A percentile compares a stretch with the other conserved stretches of the same genome.
Evolutionary conservation across 2,329 filamentous ascomycete genomes (phyloP).

Genomic region (Diplodia corticola): DNA sequence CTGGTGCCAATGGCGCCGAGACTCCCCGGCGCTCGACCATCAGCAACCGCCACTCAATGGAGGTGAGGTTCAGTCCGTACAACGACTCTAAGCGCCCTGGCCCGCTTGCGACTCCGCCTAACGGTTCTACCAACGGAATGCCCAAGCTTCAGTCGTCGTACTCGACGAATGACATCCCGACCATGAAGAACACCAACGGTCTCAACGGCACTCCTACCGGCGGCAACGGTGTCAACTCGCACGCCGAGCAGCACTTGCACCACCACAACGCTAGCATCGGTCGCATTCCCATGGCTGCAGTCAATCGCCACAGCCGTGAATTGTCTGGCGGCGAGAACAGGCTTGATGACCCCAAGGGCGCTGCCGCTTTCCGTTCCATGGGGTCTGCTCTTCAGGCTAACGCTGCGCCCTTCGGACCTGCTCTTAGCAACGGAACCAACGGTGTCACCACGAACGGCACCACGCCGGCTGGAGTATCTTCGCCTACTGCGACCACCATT

Average conservation of each 20-base stretch:
- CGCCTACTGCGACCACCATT: constrained; percentile 11
- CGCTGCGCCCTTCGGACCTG: constrained; percentile 75
- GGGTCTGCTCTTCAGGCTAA: constrained; percentile 77
- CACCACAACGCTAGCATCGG: constrained; percentile 82
- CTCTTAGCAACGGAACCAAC: constrained; percentile 35
- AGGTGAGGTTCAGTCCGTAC: constrained; percentile 45
- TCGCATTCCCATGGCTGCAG: constrained; percentile 68
- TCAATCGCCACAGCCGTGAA: constrained; percentile 71
- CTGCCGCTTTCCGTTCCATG: constrained; percentile 57
- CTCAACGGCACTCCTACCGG: constrained; percentile 40
- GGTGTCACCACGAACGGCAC: not conserved
- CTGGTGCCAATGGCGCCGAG: constrained; percentile 33
- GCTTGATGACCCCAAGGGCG: constrained; percentile 41
- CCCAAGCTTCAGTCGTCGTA: constrained; percentile 84
- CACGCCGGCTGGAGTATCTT: not conserved
- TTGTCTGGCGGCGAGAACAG: constrained; percentile 53
- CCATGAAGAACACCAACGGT: constrained; percentile 69
- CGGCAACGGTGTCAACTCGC: constrained; percentile 45
- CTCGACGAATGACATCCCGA: constrained; percentile 86
- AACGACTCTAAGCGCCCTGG: constrained; percentile 48
- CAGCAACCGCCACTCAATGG: constrained; percentile 50
- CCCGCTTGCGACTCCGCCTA: constrained; percentile 60
- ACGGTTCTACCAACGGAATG: constrained; percentile 56
- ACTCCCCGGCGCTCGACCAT: constrained; percentile 31
- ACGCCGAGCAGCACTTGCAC: constrained; percentile 60